phyloP scores from a whole-genome alignment of 208 protist species.

The Wallacemonas sp. region DNA sequence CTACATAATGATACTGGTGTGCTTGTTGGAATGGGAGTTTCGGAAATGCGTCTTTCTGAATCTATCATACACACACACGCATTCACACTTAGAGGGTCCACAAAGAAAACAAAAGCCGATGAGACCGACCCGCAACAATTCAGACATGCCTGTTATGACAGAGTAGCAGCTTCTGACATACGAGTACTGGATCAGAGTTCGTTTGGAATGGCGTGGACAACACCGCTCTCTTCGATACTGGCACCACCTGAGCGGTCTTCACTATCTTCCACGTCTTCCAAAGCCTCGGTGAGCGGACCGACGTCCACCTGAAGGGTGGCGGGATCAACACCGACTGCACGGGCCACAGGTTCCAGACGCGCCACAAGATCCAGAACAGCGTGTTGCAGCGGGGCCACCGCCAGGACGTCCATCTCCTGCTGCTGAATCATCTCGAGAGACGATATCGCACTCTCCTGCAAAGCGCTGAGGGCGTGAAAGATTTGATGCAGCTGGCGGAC shows the following conservation, averaged over 20 bases:
- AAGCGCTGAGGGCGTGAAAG: conserved; percentile 34
- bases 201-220: not conserved
- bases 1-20: too few species aligned
- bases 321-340: conserved; percentile 32
- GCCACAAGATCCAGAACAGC: conserved; percentile 36
- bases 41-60: too few species aligned
- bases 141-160: too few species aligned
- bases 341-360: conserved; percentile 29
- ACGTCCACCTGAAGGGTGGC: conserved; percentile 24
- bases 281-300: not conserved
- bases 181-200: too few species aligned
- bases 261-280: conserved; percentile 2
- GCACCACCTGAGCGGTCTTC: not conserved
- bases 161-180: too few species aligned
- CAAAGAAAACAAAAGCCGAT: too few species aligned
- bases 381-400: conserved; percentile 35
- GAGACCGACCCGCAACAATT: too few species aligned
- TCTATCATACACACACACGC: too few species aligned
- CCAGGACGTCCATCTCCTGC: conserved; percentile 54
- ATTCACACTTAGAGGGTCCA: too few species aligned
- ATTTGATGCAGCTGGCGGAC: conserved; percentile 37
- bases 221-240: not conserved
- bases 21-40: too few species aligned
- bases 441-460: conserved; percentile 53
- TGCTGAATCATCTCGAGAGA: conserved; percentile 75